These are phyloP conservation scores for Avena eriantha DNA, from an alignment of 176 grass and related monocot species.

Conservation along the genomic window DNA sequence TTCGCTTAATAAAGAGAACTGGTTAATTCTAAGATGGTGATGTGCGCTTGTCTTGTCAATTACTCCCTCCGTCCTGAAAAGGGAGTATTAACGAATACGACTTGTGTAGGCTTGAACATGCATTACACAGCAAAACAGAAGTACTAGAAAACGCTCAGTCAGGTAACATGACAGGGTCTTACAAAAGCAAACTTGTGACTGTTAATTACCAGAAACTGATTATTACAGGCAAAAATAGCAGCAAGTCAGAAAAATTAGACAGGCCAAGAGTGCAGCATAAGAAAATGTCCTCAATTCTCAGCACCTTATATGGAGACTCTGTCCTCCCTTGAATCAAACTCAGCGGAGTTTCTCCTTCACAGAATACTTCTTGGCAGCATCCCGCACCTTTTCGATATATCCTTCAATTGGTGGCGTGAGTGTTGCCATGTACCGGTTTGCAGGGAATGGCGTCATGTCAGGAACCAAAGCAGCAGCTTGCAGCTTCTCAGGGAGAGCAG, in stretches of 20 bases:
- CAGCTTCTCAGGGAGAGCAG: conserved; percentile 19
- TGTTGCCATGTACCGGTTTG: conserved; percentile 23
- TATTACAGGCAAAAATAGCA: background rate
- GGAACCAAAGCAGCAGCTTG: conserved; percentile 26
- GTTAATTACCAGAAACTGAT: conserved; percentile 30
- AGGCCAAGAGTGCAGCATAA: conserved; percentile 12
- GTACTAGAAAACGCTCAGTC: background rate
- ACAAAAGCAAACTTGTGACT: background rate
- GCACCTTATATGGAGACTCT: background rate
- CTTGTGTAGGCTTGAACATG: background rate
- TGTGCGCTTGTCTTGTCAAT: background rate
- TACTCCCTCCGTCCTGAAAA: background rate
- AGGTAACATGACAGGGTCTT: conserved; percentile 28
- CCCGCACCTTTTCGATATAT: conserved; percentile 26
- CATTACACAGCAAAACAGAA: conserved; percentile 7
- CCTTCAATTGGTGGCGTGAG: conserved; percentile 28
- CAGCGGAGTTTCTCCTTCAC: conserved; percentile 25
- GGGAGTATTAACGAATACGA: background rate
- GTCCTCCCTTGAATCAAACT: background rate
- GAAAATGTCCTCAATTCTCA: background rate
- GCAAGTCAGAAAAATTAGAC: background rate
- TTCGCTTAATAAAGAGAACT: background rate
- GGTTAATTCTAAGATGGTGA: background rate
- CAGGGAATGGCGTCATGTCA: conserved; percentile 21
- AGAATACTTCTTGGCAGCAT: conserved; percentile 20